Percentiles rank a stretch among this genome's conserved stretches.
Evolutionary conservation across 164 flowering plant genomes (phyloP).

Genomic region (Hamamelis virginiana): DNA sequence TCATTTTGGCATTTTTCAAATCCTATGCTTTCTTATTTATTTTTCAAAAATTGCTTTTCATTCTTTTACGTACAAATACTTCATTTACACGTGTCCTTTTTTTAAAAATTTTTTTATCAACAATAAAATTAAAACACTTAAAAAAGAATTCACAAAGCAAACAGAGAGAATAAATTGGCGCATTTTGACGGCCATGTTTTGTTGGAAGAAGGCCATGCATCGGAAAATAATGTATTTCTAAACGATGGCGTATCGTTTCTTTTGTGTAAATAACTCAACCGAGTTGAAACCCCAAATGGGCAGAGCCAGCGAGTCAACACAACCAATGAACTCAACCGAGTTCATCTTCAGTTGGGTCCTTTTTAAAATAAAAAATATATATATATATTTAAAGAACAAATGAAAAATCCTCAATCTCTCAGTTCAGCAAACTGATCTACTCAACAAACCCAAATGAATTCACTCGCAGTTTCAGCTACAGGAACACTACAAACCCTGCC

Average conservation of each 20-base stretch:
- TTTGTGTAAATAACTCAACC: background rate
- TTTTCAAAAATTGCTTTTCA: no score
- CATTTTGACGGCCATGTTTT: no score
- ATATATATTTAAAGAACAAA: background rate
- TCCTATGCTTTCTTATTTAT: no score
- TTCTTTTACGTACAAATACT: no score
- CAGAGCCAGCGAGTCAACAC: background rate
- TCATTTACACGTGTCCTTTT: no score
- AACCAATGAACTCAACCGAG: background rate
- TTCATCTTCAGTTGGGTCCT: background rate
- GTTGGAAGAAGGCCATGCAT: no score
- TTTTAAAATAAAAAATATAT: no score
- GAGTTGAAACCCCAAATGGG: background rate
- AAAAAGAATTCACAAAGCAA: no score
- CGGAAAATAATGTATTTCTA: background rate
- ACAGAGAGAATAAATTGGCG: no score
- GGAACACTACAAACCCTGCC: background rate
- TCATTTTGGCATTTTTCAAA: no score
- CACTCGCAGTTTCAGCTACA: constrained; percentile 4
- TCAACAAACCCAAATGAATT: constrained; percentile 4
- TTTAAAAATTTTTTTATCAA: no score
- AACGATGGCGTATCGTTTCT: background rate
- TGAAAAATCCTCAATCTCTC: background rate
- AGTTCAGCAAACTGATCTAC: constrained; percentile 7
- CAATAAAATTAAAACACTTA: no score